These are phyloP conservation scores for Madurella mycetomatis DNA, from an alignment of 2,329 filamentous ascomycete species.

Conservation along the genomic window DNA sequence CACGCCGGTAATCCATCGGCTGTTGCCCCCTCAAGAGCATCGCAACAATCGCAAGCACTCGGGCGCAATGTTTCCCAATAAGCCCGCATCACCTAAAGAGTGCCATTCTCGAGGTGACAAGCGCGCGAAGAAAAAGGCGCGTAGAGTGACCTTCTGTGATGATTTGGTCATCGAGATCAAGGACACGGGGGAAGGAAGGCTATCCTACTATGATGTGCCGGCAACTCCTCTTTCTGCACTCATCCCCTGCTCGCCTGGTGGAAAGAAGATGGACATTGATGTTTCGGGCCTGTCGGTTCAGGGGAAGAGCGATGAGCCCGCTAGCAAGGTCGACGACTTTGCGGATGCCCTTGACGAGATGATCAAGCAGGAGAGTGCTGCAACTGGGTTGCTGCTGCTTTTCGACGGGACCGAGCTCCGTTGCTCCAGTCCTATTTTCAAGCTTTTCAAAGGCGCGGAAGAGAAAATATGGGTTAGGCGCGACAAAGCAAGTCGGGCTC, in stretches of 20 bases:
- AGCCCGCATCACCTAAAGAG: background rate
- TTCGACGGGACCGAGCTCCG: background rate
- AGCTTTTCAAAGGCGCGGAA: conserved; percentile 7
- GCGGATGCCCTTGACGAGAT: conserved; percentile 1
- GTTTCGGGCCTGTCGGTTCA: background rate
- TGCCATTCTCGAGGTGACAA: background rate
- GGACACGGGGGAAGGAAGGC: conserved; percentile 7
- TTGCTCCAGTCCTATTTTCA: background rate
- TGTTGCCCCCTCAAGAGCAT: background rate
- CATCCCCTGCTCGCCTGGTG: background rate
- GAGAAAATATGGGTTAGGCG: conserved; percentile 2
- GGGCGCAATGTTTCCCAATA: background rate
- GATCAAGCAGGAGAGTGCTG: conserved; percentile 9
- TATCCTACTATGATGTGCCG: conserved; percentile 5
- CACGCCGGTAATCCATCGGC: background rate
- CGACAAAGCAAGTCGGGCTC: background rate
- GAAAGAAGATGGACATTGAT: background rate
- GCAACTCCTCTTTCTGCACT: background rate
- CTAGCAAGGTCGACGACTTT: background rate
- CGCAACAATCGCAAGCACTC: background rate
- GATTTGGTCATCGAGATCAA: background rate
- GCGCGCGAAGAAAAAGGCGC: background rate
- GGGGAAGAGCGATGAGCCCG: background rate
- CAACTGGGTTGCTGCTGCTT: conserved; percentile 1
- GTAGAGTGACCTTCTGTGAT: background rate